A percentile compares a stretch with the other conserved stretches of the same genome.
Evolutionary conservation across 805 yeast species (phyloP).

Genomic region (Kodamaea leandrae): DNA sequence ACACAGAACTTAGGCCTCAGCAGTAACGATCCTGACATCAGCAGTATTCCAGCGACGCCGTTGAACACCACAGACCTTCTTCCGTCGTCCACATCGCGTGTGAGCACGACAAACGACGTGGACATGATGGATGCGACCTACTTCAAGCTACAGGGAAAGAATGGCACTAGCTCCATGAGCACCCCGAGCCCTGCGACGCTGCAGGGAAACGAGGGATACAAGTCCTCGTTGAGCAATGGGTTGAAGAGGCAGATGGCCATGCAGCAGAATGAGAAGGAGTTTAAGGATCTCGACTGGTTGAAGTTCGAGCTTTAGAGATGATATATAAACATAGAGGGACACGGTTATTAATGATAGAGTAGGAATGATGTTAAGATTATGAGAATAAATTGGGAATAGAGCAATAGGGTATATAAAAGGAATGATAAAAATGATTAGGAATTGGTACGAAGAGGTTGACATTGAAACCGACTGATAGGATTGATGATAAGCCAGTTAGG

Average conservation of each 20-base stretch:
- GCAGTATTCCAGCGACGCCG: slow-evolving; percentile 15
- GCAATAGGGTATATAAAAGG: too few relatives aligned
- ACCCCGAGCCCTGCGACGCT: slow-evolving; percentile 13
- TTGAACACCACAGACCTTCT: slow-evolving; percentile 14
- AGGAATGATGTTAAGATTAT: too few relatives aligned
- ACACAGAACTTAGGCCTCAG: background rate
- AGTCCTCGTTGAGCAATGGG: slow-evolving; percentile 10
- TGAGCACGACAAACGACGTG: slow-evolving; percentile 7
- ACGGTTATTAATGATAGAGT: too few relatives aligned
- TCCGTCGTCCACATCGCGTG: slow-evolving; percentile 7
- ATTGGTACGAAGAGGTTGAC: too few relatives aligned
- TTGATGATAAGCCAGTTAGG: too few relatives aligned
- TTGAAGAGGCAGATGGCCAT: slow-evolving; percentile 9
- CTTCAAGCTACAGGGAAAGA: slow-evolving; percentile 14
- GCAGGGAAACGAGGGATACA: slow-evolving; percentile 5
- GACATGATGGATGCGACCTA: slow-evolving; percentile 8
- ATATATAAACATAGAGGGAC: too few relatives aligned
- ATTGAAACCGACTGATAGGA: too few relatives aligned
- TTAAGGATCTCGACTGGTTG: slow-evolving; percentile 31
- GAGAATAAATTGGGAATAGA: too few relatives aligned
- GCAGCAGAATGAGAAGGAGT: slow-evolving; percentile 12
- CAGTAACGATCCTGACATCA: slow-evolving; percentile 2
- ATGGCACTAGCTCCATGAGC: too few relatives aligned
- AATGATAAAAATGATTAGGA: too few relatives aligned
- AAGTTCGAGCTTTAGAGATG: slow-evolving; percentile 25